phyloP scores from a whole-genome alignment of 2,329 filamentous ascomycete genomes.

The Coniochaeta pulveracea region DNA sequence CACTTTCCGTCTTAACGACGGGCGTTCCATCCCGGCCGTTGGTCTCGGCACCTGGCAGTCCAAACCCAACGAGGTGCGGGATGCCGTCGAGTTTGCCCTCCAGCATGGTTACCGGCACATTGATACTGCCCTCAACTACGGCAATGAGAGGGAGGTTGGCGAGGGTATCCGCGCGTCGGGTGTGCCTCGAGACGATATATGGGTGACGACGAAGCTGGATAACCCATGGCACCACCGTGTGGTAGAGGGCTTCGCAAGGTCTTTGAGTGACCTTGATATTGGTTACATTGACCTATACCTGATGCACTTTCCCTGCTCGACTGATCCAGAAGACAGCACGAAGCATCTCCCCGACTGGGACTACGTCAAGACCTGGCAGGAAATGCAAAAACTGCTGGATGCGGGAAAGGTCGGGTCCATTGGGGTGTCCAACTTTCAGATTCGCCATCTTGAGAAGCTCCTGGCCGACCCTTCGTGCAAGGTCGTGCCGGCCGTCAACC shows the following conservation, averaged over 20 bases:
- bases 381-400: constrained; percentile 39
- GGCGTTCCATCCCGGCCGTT: constrained; percentile 66
- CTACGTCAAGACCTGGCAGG: constrained; percentile 44
- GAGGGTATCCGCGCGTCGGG: constrained; percentile 32
- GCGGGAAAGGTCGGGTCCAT: constrained; percentile 53
- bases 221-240: constrained; percentile 19
- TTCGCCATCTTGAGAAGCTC: constrained; percentile 54
- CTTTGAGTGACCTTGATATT: constrained; percentile 32
- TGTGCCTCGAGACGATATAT: constrained; percentile 41
- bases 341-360: constrained; percentile 50
- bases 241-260: constrained; percentile 27
- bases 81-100: constrained; percentile 61
- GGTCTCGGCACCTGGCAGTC: constrained; percentile 77
- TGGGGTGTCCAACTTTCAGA: constrained; percentile 58
- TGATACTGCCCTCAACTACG: constrained; percentile 67
- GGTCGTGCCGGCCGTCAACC: constrained; percentile 41
- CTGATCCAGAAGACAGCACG: constrained; percentile 27
- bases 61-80: constrained; percentile 52
- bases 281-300: constrained; percentile 42
- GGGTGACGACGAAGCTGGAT: constrained; percentile 32
- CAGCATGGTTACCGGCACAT: constrained; percentile 63
- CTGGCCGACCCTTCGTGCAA: constrained; percentile 42
- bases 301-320: constrained; percentile 35
- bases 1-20: constrained; percentile 61
- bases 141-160: constrained; percentile 38